Base-by-base conservation (phyloP, 2,329 filamentous ascomycete species). In the Ophiostoma angusticollis region DNA sequence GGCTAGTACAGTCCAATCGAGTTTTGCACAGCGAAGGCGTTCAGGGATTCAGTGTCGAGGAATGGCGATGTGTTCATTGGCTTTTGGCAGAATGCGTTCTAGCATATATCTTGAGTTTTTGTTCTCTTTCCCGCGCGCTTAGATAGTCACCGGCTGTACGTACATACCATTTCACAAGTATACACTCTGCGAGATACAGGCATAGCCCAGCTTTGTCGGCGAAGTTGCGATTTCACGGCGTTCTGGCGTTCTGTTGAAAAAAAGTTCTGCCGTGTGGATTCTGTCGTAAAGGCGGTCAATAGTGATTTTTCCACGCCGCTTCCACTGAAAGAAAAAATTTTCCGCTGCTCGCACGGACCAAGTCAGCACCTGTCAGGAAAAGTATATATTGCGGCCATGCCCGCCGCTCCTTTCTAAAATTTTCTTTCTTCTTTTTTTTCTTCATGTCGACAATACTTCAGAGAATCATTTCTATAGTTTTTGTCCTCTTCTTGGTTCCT, bases 381-480 rank as follows among this genome's bases (percentile, higher is more conserved):
- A 70, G 69, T 68, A 68, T 62, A 68, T 55, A 19, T 11, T 9
- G 21, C 34, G 9, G 13, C 48, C 25, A n/a, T n/a, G 36, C 41
- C 47, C 54, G 48, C 49, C 52, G 47, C 8, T 25, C 32, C 44
- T 58, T 63, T 60, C 41, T 17, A 31, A 46, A 22, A 24, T 40
- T 48, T 50, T 52, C 54, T 63, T 58, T 63, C 60, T 50, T 55
- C 54, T 49, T 53, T 59, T 66, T 65, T 62, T 67, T 72, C 61
- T 61, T 68, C 58, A 72, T 62, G 68, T 70, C 70, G 70, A 74
- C 68, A 72, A 73, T 72, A 72, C 67, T 70, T 70, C 62, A 72
- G 64, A 85, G 83, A 87, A 89, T 89, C 84, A 84, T 84, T 93
- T 93, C 82, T 93, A 87, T 86, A 94, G 85, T 87, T 79, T 72